Evolutionary conservation across 2,329 filamentous ascomycete species (phyloP).

Genomic region (Ceratocystiopsis minuta): DNA sequence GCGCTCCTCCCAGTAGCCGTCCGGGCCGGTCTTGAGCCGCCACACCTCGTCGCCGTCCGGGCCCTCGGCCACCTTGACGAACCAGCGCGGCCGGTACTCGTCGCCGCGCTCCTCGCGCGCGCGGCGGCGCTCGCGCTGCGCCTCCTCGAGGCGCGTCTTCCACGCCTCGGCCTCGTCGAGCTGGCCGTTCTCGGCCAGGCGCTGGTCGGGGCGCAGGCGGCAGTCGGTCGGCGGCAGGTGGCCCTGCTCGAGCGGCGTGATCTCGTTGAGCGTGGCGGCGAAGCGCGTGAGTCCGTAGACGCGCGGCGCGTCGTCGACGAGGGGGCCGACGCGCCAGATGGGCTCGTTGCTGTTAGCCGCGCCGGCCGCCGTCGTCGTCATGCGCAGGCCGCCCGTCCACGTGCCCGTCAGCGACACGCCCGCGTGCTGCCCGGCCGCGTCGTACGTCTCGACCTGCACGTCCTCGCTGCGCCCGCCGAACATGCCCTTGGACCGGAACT

Average conservation of each 20-base stretch:
- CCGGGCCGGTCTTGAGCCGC: slow-evolving; percentile 62
- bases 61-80: slow-evolving; percentile 47
- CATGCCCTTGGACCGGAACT: slow-evolving; percentile 92
- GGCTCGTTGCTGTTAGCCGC: slow-evolving; percentile 34
- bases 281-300: slow-evolving; percentile 83
- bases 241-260: slow-evolving; percentile 60
- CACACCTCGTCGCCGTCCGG: slow-evolving; percentile 49
- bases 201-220: slow-evolving; percentile 71
- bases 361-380: slow-evolving; percentile 27
- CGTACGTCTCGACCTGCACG: slow-evolving; percentile 57
- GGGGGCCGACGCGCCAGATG: slow-evolving; percentile 60
- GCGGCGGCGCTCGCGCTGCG: slow-evolving; percentile 56
- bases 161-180: slow-evolving; percentile 68
- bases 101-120: slow-evolving; percentile 61
- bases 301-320: slow-evolving; percentile 62
- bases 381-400: slow-evolving; percentile 61
- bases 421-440: slow-evolving; percentile 44
- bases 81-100: slow-evolving; percentile 65
- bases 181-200: slow-evolving; percentile 63
- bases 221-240: slow-evolving; percentile 68
- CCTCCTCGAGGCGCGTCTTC: slow-evolving; percentile 73
- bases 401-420: slow-evolving; percentile 58
- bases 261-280: slow-evolving; percentile 71
- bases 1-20: slow-evolving; percentile 87
- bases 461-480: slow-evolving; percentile 91